Base-by-base conservation (phyloP, 2,329 filamentous ascomycete genomes). In the Emydomyces testavorans region DNA sequence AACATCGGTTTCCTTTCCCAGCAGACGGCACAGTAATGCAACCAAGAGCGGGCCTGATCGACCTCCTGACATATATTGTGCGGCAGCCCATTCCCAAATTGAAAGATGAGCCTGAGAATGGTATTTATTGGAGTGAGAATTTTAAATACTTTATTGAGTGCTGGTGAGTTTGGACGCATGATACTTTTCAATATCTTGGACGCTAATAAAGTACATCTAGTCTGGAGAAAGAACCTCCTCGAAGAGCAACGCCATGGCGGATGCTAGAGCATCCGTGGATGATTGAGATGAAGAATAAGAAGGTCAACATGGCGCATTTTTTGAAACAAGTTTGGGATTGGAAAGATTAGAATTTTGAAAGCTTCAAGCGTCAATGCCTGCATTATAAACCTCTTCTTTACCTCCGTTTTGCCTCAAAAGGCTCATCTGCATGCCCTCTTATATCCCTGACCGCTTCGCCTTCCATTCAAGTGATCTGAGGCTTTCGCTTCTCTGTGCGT, bases 221-320 rank as follows among this genome's bases (percentile, higher is more conserved):
- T 70, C 77, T 98, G 50, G 92, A 98, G 67, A 98, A 98, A 69
- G 87, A 95, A 58, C 82, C 86, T 16, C 77, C 76, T 50, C 80
- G 89, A 60, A 77, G 92, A 63, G 92, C 90, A 24, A 94, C 85
- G 51, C 92, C 92, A 10, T 98, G 92, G 92, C 85, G 90, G 60
- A 98, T 98, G 89, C 78, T 94, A 54, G 92, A 98, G 63, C 92
- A 98, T 69, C 92, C 92, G 1, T 98, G 92, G 92, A 94, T 98
- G 82, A 73, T 86, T 35, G 92, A 98, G 61, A 96, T 96, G 86
- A 83, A 83, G 60, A 76, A 79, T 47, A 96, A 95, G 74, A 86
- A 92, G 57, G 92, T 98, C 64, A 96, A 96, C 68, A 96, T 98
- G 89, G 80, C 80, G 55, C 85, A 88, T 60, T 98, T 95, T 67